phyloP scores from a whole-genome alignment of 805 yeast genomes.

The Spathaspora girioi region DNA sequence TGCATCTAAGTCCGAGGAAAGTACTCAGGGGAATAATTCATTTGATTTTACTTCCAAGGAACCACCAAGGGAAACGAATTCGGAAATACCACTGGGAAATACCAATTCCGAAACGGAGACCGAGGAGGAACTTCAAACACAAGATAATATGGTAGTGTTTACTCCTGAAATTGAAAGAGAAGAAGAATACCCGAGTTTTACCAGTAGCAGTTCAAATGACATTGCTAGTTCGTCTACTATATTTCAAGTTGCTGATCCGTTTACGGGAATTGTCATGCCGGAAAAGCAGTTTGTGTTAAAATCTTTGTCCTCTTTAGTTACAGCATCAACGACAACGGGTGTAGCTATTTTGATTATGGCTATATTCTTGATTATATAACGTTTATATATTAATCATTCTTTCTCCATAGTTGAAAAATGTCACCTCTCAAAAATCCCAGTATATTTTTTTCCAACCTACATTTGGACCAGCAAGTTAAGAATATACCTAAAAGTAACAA shows the following conservation, averaged over 20 bases:
- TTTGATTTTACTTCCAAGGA: neutral
- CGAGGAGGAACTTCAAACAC: neutral
- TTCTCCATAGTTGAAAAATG: neutral
- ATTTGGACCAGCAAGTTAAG: no score
- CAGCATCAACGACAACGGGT: neutral
- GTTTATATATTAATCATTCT: neutral
- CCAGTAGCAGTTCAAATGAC: neutral
- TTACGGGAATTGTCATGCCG: constrained; percentile 7
- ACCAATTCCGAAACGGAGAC: neutral
- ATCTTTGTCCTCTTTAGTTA: neutral
- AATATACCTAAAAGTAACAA: neutral
- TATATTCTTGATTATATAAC: neutral
- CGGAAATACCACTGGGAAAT: neutral
- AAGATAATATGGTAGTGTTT: neutral
- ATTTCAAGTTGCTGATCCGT: neutral
- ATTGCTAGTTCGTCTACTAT: neutral
- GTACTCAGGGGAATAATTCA: neutral
- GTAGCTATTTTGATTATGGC: neutral
- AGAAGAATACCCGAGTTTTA: neutral
- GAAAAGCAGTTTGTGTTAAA: constrained; percentile 1
- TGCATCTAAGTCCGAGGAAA: neutral
- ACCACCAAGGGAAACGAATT: neutral
- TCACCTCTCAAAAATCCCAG: neutral
- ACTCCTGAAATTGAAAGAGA: neutral
- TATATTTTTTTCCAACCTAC: no score